These are phyloP conservation scores for Hanseniaspora nectarophila DNA, from an alignment of 805 yeast species.

Conservation along the genomic window DNA sequence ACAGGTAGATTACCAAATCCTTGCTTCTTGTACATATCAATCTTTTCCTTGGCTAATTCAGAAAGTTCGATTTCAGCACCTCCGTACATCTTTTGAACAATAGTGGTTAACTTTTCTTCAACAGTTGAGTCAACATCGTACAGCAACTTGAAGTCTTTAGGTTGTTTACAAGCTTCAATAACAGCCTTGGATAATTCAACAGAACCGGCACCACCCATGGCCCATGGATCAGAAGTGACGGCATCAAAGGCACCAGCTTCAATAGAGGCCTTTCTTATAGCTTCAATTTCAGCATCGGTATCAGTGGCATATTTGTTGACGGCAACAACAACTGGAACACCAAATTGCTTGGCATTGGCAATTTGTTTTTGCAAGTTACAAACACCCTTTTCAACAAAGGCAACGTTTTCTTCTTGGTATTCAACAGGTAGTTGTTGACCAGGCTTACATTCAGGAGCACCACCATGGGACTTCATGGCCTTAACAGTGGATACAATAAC, in stretches of 20 bases:
- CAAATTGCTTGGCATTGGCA: slow-evolving; percentile 67
- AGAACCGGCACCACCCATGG: slow-evolving; percentile 88
- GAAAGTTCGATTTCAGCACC: slow-evolving; percentile 73
- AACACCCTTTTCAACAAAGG: slow-evolving; percentile 64
- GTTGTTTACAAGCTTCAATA: slow-evolving; percentile 49
- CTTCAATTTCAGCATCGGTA: slow-evolving; percentile 64
- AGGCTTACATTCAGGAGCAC: slow-evolving; percentile 93
- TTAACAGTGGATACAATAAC: slow-evolving; percentile 92
- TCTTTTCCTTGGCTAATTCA: slow-evolving; percentile 69
- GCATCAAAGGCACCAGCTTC: slow-evolving; percentile 93
- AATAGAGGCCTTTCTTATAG: slow-evolving; percentile 66
- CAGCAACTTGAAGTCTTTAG: slow-evolving; percentile 44
- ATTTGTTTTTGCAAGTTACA: slow-evolving; percentile 86
- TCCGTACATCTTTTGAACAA: slow-evolving; percentile 86
- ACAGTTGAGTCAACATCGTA: slow-evolving; percentile 63
- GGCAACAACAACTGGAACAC: slow-evolving; percentile 89
- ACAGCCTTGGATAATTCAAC: slow-evolving; percentile 74
- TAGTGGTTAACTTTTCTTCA: slow-evolving; percentile 64
- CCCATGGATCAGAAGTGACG: slow-evolving; percentile 87
- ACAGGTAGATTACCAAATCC: slow-evolving; percentile 87
- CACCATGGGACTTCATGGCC: slow-evolving; percentile 95
- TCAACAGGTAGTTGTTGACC: slow-evolving; percentile 77
- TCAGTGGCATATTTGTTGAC: slow-evolving; percentile 81
- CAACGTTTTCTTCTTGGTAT: slow-evolving; percentile 71
- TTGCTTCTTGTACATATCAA: slow-evolving; percentile 69